Percentiles rank a stretch among this genome's conserved stretches.
Evolutionary conservation across 257 asterid species (phyloP).

Genomic region (Solanum virginianum): DNA sequence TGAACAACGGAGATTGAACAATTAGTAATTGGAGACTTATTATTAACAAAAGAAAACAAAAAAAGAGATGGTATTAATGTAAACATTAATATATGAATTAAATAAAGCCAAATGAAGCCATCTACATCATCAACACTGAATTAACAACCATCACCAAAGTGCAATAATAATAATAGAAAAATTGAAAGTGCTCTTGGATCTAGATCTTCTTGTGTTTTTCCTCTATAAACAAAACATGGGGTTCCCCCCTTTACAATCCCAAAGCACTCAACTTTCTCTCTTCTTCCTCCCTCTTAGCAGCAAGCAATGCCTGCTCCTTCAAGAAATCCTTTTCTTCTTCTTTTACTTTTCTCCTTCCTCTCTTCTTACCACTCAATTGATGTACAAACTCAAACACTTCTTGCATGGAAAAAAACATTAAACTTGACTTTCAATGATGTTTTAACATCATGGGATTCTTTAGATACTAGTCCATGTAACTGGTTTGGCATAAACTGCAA

Average conservation of each 20-base stretch:
- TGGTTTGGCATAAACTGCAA: constrained; percentile 79
- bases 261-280: constrained; percentile 15
- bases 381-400: constrained; percentile 51
- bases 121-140: constrained; percentile 30
- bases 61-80: background rate
- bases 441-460: constrained; percentile 48
- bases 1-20: background rate
- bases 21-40: background rate
- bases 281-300: constrained; percentile 15
- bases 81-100: background rate
- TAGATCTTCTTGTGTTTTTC: constrained; percentile 49
- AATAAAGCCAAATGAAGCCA: constrained; percentile 28
- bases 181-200: constrained; percentile 57
- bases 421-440: constrained; percentile 20
- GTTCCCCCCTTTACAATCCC: constrained; percentile 59
- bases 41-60: background rate
- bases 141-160: constrained; percentile 15
- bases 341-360: constrained; percentile 13
- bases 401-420: constrained; percentile 58
- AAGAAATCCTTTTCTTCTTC: constrained; percentile 18
- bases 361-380: constrained; percentile 37
- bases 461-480: constrained; percentile 45
- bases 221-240: constrained; percentile 76
- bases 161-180: constrained; percentile 47
- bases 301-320: constrained; percentile 51